Base-by-base conservation (phyloP, 2,329 filamentous ascomycete species). In the Colletotrichum musae region DNA sequence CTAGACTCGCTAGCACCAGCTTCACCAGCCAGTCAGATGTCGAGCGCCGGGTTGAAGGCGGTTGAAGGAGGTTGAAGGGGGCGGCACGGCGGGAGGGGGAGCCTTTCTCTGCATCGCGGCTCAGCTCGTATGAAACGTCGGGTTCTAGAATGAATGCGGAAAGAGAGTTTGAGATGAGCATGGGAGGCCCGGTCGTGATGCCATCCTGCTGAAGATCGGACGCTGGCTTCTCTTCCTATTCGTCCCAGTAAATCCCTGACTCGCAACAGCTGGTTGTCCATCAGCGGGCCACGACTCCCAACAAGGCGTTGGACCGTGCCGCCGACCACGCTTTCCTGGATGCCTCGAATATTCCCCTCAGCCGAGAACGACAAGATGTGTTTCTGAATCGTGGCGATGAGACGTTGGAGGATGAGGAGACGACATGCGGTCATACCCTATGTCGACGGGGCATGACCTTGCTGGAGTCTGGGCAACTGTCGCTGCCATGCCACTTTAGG, bases 81-180 rank as follows among this genome's bases (percentile, higher is more conserved):
- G 16, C 7, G n/a, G 21, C 24, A 39, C 10, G 36, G 53, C 32
- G 24, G 36, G 24, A 32, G 39, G 15, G 32, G 16, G 39, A 13
- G 18, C 47, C 47, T 13, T 12, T 50, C n/a, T 18, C 10, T 21
- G 45, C 16, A 5, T 24, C 39, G 12, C 39, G 21, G 26, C 18
- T 16, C 32, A 26, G 45, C 62, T 52, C 26, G 62, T 32, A 70
- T 70, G 67, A 70, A 70, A 70, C 67, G 43, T 51, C 48, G n/a
- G 36, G 26, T 47, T 61, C 67, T 70, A 52, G 67, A 70, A 61
- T 48, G 12, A 67, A 53, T 28, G 60, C 47, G 57, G 45, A 53
- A 68, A 57, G 45, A 61, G 50, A 48, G 57, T 70, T 70, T 70
- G 43, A 53, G 56, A 48, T 32, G 45, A 6, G 13, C 67, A 66